Base-by-base conservation (phyloP, 1,139 yeast genomes). In the Candida buenavistaensis region DNA sequence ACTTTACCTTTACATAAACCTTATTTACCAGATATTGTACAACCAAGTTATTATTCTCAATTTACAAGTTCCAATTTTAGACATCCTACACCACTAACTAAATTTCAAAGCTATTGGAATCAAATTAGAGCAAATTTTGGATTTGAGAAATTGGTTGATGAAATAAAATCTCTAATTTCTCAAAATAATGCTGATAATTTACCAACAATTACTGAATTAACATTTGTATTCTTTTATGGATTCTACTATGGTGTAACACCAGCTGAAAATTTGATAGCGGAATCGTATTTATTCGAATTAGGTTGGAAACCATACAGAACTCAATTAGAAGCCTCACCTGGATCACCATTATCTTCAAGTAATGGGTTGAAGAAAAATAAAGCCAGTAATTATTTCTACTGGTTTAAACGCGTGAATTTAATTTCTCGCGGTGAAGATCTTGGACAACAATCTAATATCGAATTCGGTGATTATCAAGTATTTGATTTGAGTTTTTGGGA, bases 181-280 rank as follows among this genome's bases (percentile, higher is more conserved):
- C 57, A 52, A 37, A 46, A 50, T 33, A 50, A 43, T 45, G 26
- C 32, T 3, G 62, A 56, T 11, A 45, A 45, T 26, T 38, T 41
- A 3, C 27, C 40, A 2, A 38, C 56, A 24, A 52, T 62, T 28
- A 60, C 64, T 29, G 70, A 68, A 46, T 48, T 68, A 38, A 64
- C 69, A 11, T 64, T 71, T 37, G 77, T 77, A 3, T 59, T 80
- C 32, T 80, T 80, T 46, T 80, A 68, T 52, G 85, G 82, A 3
- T 77, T 64, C 48, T 80, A 78, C 47, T 79, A 68, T 51, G 81
- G 81, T 2, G 53, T 72, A 27, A 72, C 82, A 1, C 76, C 74
- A 10, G 57, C 62, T 36, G 82, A 77, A 49, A 64, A 68, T 45
- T 54, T 68, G 41, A 61, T 69, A 23, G 75, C 76, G 3, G 76